A percentile compares a stretch with the other conserved stretches of the same genome.
phyloP scores from a whole-genome alignment of 2,329 filamentous ascomycete species.

The Neodidymelliopsis sp. region DNA sequence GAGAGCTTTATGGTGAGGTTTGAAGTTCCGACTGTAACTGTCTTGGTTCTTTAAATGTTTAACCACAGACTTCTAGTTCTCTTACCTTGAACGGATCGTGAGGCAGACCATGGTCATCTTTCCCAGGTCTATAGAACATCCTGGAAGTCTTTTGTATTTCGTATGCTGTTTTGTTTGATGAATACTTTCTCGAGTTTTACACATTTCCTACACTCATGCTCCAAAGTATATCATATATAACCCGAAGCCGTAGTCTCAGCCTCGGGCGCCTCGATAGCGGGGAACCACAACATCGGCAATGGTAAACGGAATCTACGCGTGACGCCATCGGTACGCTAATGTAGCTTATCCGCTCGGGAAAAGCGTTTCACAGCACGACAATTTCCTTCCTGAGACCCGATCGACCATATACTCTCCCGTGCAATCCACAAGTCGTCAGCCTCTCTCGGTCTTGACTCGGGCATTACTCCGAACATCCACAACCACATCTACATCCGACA shows the following conservation, averaged over 20 bases:
- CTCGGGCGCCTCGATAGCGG: constrained; percentile 2
- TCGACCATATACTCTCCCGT: not conserved
- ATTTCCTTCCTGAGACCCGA: not conserved
- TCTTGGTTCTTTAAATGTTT: too few species aligned
- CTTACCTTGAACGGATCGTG: constrained; percentile 65
- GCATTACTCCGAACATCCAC: not conserved
- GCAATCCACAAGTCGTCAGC: not conserved
- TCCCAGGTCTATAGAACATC: constrained; percentile 64
- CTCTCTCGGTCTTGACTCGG: constrained; percentile 7
- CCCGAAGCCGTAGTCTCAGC: not conserved
- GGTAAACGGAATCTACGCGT: constrained; percentile 12
- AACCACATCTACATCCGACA: not conserved
- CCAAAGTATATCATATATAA: not conserved
- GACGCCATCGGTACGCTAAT: constrained; percentile 15
- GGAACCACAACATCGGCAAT: constrained; percentile 18
- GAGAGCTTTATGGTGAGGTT: not conserved
- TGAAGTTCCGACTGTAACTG: too few species aligned
- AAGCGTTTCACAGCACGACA: not conserved
- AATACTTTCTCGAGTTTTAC: too few species aligned
- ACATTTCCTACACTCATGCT: not conserved
- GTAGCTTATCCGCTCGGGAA: constrained; percentile 1
- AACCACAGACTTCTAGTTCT: too few species aligned
- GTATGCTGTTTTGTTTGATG: not conserved
- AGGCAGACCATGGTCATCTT: constrained; percentile 60
- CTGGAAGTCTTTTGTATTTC: not conserved